Conservation (phyloP, 192 early-diverging fungal species). For the Coemansia sp. region DNA sequence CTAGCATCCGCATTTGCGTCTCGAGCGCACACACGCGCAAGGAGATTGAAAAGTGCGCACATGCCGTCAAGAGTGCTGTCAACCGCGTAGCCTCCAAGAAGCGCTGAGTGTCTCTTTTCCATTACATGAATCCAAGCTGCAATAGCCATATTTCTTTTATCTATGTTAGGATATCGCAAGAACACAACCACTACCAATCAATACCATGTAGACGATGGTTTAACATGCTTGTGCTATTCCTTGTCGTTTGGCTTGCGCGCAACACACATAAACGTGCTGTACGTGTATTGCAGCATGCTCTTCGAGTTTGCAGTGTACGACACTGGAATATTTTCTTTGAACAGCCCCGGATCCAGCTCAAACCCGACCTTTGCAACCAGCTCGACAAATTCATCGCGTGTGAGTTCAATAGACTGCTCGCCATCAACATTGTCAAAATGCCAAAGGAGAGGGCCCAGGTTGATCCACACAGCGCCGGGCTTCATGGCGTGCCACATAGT, state of each 20-base stretch:
- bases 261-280: constrained; percentile 56
- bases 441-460: constrained; percentile 86
- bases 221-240: background rate
- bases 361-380: constrained; percentile 68
- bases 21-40: constrained; percentile 73
- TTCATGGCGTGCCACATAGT: constrained; percentile 76
- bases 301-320: constrained; percentile 75
- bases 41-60: constrained; percentile 83
- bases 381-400: constrained; percentile 75
- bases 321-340: constrained; percentile 60
- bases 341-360: constrained; percentile 59
- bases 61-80: constrained; percentile 72
- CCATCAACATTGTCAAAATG: constrained; percentile 86
- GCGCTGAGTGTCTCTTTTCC: constrained; percentile 22
- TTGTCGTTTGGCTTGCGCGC: constrained; percentile 36
- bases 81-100: constrained; percentile 49
- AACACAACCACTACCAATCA: too few species aligned
- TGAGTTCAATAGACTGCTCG: constrained; percentile 86
- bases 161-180: too few species aligned
- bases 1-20: constrained; percentile 82
- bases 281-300: constrained; percentile 83
- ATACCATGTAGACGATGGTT: too few species aligned
- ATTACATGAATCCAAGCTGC: background rate
- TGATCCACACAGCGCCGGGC: constrained; percentile 80
- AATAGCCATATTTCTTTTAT: background rate